Percentiles rank a stretch among this genome's conserved stretches.
phyloP scores from a whole-genome alignment of 2,329 filamentous ascomycete genomes.

The Pseudogymnoascus pannorum region DNA sequence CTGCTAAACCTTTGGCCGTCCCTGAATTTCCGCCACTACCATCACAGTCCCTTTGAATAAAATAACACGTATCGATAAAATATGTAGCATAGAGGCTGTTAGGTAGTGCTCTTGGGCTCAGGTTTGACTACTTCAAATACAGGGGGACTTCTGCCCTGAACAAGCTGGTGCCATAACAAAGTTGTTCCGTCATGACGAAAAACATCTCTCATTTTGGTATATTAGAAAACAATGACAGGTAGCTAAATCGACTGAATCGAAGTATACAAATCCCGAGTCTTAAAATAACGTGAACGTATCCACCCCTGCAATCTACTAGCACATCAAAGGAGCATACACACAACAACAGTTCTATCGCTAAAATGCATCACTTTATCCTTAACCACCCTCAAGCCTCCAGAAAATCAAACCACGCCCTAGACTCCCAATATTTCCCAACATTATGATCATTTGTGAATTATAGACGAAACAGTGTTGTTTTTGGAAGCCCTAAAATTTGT shows the following conservation, averaged over 20 bases:
- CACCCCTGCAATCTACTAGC: conserved; percentile 7
- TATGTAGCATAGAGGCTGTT: neutral
- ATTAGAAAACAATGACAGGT: neutral
- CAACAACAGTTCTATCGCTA: conserved; percentile 6
- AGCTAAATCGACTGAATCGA: neutral
- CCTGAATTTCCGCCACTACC: neutral
- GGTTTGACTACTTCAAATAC: neutral
- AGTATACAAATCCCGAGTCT: conserved; percentile 1
- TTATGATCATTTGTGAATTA: conserved; percentile 8
- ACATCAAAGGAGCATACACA: neutral
- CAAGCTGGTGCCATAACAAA: neutral
- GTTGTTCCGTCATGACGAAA: neutral
- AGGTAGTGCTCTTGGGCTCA: neutral
- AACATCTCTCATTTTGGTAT: neutral
- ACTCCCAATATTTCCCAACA: conserved; percentile 6
- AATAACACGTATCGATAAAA: neutral
- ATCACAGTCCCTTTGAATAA: neutral
- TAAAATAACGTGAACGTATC: neutral
- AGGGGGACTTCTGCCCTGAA: neutral
- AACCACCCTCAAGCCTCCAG: neutral
- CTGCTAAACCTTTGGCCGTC: neutral
- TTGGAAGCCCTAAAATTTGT: conserved; percentile 21
- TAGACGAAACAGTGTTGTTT: neutral
- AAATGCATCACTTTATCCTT: conserved; percentile 1
- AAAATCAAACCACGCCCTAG: neutral